phyloP scores from a whole-genome alignment of 2,329 filamentous ascomycete species.

The Claviceps lovelessii region DNA sequence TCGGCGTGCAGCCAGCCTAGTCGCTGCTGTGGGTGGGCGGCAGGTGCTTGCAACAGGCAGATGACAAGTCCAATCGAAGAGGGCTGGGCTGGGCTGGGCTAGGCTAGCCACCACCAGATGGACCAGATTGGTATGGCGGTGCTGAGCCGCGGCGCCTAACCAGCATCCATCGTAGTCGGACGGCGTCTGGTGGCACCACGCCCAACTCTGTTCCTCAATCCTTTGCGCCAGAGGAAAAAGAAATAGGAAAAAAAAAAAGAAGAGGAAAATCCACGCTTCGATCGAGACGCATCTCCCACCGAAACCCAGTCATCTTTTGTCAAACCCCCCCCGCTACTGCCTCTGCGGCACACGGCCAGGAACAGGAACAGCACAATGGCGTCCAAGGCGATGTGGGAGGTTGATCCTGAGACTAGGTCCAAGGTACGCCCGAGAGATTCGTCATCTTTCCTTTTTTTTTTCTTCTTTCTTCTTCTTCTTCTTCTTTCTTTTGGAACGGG shows the following conservation, averaged over 20 bases:
- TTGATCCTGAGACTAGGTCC: slow-evolving; percentile 90
- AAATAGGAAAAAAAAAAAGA: background rate
- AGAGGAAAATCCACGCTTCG: background rate
- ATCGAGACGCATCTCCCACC: background rate
- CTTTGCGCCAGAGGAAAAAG: background rate
- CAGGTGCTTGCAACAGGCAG: background rate
- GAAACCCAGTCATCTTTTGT: background rate
- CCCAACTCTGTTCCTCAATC: background rate
- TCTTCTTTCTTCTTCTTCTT: too few relatives aligned
- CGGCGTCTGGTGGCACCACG: background rate
- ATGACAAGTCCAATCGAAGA: background rate
- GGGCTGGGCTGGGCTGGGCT: background rate
- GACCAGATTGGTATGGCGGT: background rate
- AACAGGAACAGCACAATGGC: slow-evolving; percentile 29
- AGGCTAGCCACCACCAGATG: background rate
- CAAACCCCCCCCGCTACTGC: too few relatives aligned
- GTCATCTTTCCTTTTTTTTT: background rate
- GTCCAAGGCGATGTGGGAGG: slow-evolving; percentile 88
- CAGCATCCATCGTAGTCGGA: background rate
- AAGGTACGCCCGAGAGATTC: slow-evolving; percentile 48
- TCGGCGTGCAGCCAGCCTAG: background rate
- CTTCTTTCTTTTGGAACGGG: background rate
- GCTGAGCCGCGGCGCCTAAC: background rate
- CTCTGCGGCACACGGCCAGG: background rate
- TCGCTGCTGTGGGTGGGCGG: background rate